phyloP scores from a whole-genome alignment of 306 rosid species.

The Gastrolobium bilobum region DNA sequence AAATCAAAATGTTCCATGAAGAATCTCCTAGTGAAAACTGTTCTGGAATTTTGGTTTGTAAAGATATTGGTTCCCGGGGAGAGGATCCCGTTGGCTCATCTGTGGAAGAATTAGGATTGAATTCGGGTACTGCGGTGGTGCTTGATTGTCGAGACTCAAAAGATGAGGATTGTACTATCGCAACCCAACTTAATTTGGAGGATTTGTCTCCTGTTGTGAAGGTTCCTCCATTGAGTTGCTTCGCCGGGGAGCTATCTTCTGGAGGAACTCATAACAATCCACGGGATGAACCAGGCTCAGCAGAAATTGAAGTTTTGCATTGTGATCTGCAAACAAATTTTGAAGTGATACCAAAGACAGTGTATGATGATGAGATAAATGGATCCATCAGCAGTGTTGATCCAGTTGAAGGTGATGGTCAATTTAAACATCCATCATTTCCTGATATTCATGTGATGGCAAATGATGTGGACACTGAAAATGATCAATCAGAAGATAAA shows the following conservation, averaged over 20 bases:
- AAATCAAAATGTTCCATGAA: slow-evolving; percentile 47
- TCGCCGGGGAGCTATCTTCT: slow-evolving; percentile 47
- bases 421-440: slow-evolving; percentile 52
- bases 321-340: slow-evolving; percentile 45
- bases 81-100: slow-evolving; percentile 50
- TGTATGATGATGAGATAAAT: slow-evolving; percentile 55
- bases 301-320: slow-evolving; percentile 49
- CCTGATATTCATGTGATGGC: slow-evolving; percentile 49
- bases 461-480: slow-evolving; percentile 50
- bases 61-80: slow-evolving; percentile 53
- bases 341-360: slow-evolving; percentile 52
- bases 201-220: slow-evolving; percentile 50
- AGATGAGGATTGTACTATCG: slow-evolving; percentile 46
- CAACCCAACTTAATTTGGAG: slow-evolving; percentile 47
- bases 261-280: slow-evolving; percentile 47
- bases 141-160: slow-evolving; percentile 50
- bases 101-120: slow-evolving; percentile 51
- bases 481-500: slow-evolving; percentile 48
- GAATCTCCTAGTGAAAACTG: slow-evolving; percentile 51
- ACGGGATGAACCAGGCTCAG: slow-evolving; percentile 53
- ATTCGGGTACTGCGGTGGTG: slow-evolving; percentile 45
- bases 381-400: slow-evolving; percentile 49
- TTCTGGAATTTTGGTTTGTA: slow-evolving; percentile 38
- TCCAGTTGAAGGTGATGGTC: slow-evolving; percentile 55
- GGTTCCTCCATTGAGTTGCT: slow-evolving; percentile 48